Percentiles rank a stretch among this genome's conserved stretches.
These are phyloP conservation scores for Lactarius indigo DNA, from an alignment of 768 basidiomycete species.

Conservation along the genomic window DNA sequence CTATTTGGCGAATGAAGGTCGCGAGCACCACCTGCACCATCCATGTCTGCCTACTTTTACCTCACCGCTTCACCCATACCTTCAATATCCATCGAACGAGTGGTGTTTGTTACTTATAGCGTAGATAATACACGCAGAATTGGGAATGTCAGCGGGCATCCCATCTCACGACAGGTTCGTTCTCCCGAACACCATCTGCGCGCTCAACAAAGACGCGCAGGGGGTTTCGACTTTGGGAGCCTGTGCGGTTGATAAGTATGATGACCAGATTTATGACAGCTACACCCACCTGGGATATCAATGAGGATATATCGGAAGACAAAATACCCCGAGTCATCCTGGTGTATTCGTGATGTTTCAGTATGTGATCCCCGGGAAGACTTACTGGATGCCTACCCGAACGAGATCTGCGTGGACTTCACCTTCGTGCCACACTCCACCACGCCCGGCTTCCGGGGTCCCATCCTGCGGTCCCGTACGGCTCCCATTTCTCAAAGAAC, in stretches of 20 bases:
- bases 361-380: background rate
- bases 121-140: constrained; percentile 26
- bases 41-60: background rate
- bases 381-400: constrained; percentile 46
- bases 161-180: constrained; percentile 70
- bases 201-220: constrained; percentile 70
- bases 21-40: background rate
- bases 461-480: constrained; percentile 33
- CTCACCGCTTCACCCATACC: background rate
- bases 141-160: constrained; percentile 30
- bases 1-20: constrained; percentile 78
- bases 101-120: background rate
- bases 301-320: constrained; percentile 74
- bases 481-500: constrained; percentile 50
- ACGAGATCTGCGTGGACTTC: constrained; percentile 80
- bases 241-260: constrained; percentile 37
- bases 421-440: constrained; percentile 60
- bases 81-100: background rate
- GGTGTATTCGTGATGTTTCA: constrained; percentile 7
- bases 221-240: constrained; percentile 57
- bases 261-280: constrained; percentile 29
- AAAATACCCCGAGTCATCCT: constrained; percentile 78
- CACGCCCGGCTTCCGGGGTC: constrained; percentile 33
- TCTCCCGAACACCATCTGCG: constrained; percentile 60
- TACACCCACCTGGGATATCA: constrained; percentile 69